Conservation (phyloP, 2,329 filamentous ascomycete genomes). For the Apiospora aurea region DNA sequence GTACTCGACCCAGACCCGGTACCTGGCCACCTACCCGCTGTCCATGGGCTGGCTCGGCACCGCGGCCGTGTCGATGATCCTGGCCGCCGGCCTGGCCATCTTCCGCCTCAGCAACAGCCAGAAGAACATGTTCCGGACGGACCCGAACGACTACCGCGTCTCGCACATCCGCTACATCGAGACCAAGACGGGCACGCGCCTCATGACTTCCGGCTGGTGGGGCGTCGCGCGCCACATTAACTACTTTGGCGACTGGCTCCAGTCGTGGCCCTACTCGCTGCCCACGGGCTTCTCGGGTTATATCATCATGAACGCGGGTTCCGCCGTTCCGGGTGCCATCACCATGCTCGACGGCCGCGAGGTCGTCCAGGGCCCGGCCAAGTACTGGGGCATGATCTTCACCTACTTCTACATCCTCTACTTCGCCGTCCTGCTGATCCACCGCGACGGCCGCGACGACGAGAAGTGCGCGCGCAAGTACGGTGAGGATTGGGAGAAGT, state of each 20-base stretch:
- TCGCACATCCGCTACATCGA: slow-evolving; percentile 85
- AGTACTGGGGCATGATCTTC: slow-evolving; percentile 84
- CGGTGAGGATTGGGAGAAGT: slow-evolving; percentile 89
- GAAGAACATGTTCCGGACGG: slow-evolving; percentile 92
- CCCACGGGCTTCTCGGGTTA: slow-evolving; percentile 88
- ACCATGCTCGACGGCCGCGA: slow-evolving; percentile 67
- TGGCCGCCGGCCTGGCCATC: slow-evolving; percentile 81
- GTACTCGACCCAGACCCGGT: slow-evolving; percentile 84
- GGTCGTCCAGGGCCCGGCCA: slow-evolving; percentile 74
- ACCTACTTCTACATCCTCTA: slow-evolving; percentile 97
- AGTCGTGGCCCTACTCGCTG: slow-evolving; percentile 88
- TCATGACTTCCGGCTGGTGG: slow-evolving; percentile 93
- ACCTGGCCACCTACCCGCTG: slow-evolving; percentile 82
- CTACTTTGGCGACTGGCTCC: slow-evolving; percentile 94
- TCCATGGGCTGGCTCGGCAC: slow-evolving; percentile 76
- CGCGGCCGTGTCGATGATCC: slow-evolving; percentile 69
- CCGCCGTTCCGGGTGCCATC: slow-evolving; percentile 58
- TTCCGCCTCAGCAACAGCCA: slow-evolving; percentile 95
- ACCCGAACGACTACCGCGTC: slow-evolving; percentile 81
- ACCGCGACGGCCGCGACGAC: slow-evolving; percentile 87
- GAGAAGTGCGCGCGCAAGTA: slow-evolving; percentile 93
- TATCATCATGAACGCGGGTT: slow-evolving; percentile 66
- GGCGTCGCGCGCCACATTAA: slow-evolving; percentile 92
- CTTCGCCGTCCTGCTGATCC: slow-evolving; percentile 85
- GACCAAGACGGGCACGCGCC: slow-evolving; percentile 80